Evolutionary conservation across 2,329 filamentous ascomycete genomes (phyloP).

Genomic region (Colletotrichum sp.): DNA sequence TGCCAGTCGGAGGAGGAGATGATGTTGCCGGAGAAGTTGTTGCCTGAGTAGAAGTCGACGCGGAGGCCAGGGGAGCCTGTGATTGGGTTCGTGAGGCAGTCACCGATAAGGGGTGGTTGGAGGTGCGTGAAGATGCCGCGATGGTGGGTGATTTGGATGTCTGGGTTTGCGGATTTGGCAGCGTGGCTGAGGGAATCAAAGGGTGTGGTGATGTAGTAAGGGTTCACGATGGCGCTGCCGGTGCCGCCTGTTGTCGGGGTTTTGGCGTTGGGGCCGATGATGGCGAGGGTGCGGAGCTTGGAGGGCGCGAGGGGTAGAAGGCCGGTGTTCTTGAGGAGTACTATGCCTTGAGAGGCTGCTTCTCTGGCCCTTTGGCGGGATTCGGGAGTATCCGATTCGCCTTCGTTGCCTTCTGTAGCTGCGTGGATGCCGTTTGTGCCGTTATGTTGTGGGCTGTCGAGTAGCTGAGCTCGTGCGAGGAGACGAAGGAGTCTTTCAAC

Average conservation of each 20-base stretch:
- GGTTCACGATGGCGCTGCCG: slow-evolving; percentile 26
- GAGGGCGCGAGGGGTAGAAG: slow-evolving; percentile 54
- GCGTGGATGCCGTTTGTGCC: background rate
- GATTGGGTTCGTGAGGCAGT: background rate
- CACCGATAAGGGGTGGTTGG: slow-evolving; percentile 14
- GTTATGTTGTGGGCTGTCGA: background rate
- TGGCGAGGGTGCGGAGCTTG: slow-evolving; percentile 7
- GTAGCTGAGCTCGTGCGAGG: background rate
- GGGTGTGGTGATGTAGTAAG: slow-evolving; percentile 23
- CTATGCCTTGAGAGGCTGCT: slow-evolving; percentile 38
- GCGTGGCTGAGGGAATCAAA: slow-evolving; percentile 2
- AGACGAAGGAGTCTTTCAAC: background rate
- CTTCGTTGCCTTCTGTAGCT: background rate
- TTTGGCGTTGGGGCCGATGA: slow-evolving; percentile 25
- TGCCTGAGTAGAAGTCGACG: slow-evolving; percentile 22
- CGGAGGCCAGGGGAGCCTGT: background rate
- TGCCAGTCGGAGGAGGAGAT: slow-evolving; percentile 20
- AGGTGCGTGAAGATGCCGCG: slow-evolving; percentile 19
- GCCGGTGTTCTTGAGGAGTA: slow-evolving; percentile 69
- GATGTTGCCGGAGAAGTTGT: slow-evolving; percentile 15
- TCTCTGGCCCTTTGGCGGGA: background rate
- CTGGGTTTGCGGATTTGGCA: background rate
- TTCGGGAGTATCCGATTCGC: background rate
- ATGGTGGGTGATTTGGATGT: slow-evolving; percentile 5
- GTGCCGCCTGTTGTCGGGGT: slow-evolving; percentile 23